Percentiles rank a stretch among this genome's conserved stretches.
Evolutionary conservation across 2,329 filamentous ascomycete genomes (phyloP).

Genomic region (Phoma herbarum): DNA sequence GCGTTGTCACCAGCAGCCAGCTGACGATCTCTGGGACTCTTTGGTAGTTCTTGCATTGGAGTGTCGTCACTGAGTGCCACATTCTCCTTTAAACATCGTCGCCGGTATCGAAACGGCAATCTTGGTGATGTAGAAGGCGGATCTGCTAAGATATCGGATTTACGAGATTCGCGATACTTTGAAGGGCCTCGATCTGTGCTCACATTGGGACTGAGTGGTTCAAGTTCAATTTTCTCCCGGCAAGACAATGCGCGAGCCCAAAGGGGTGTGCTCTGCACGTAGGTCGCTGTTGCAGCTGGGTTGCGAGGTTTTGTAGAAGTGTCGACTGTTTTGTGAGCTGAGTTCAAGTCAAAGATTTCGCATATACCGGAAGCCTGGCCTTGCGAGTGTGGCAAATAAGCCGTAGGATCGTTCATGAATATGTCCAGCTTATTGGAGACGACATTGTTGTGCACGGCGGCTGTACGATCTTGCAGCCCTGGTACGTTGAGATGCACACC

Average conservation of each 20-base stretch:
- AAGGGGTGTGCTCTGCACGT: neutral
- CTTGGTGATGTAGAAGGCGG: neutral
- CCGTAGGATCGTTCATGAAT: neutral
- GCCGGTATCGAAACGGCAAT: neutral
- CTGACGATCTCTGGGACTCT: neutral
- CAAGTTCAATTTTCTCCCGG: constrained; percentile 21
- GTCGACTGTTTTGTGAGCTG: neutral
- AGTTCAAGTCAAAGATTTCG: neutral
- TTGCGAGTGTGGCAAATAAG: neutral
- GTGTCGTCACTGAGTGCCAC: neutral
- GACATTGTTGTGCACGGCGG: no score
- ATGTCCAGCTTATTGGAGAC: no score
- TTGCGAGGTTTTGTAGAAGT: neutral
- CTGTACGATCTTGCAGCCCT: neutral
- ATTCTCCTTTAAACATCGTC: neutral
- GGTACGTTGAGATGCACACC: neutral
- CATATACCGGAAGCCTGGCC: neutral
- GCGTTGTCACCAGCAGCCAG: no score
- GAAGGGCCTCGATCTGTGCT: constrained; percentile 42
- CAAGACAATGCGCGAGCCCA: neutral
- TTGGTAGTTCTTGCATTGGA: neutral
- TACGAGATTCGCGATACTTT: constrained; percentile 23
- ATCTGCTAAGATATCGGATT: neutral
- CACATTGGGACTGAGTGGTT: constrained; percentile 42
- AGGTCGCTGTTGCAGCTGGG: no score